A percentile compares a stretch with the other conserved stretches of the same genome.
Evolutionary conservation across 2,329 filamentous ascomycete species (phyloP).

Genomic region (Sporothrix euskadiensis): DNA sequence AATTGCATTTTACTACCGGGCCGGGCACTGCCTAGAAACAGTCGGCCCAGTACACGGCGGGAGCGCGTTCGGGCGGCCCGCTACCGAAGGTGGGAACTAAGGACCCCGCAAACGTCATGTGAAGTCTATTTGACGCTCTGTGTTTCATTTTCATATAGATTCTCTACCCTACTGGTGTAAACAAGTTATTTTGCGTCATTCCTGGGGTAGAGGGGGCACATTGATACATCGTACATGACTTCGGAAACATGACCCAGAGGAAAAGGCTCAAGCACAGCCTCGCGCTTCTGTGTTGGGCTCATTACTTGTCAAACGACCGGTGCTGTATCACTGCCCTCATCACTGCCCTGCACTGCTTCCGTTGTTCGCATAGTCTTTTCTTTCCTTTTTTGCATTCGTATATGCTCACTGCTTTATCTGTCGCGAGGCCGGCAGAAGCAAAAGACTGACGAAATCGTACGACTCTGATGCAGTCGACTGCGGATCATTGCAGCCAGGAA

Average conservation of each 20-base stretch:
- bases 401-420: neutral
- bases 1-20: neutral
- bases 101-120: neutral
- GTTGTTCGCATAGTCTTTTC: neutral
- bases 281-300: neutral
- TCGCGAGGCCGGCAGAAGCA: neutral
- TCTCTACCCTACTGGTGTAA: neutral
- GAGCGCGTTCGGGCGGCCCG: neutral
- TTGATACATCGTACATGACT: too few relatives aligned
- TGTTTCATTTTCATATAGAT: neutral
- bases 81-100: neutral
- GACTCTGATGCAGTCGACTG: conserved; percentile 30
- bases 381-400: neutral
- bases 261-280: conserved; percentile 6
- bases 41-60: neutral
- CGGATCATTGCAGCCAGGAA: conserved; percentile 18
- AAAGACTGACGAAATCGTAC: conserved; percentile 25
- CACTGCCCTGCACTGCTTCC: neutral
- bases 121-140: neutral
- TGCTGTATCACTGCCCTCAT: neutral
- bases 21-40: neutral
- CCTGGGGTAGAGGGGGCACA: too few relatives aligned
- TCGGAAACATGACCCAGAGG: neutral
- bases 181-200: neutral
- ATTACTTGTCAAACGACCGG: neutral